phyloP scores from a whole-genome alignment of 257 asterid species.

The Striga asiatica region DNA sequence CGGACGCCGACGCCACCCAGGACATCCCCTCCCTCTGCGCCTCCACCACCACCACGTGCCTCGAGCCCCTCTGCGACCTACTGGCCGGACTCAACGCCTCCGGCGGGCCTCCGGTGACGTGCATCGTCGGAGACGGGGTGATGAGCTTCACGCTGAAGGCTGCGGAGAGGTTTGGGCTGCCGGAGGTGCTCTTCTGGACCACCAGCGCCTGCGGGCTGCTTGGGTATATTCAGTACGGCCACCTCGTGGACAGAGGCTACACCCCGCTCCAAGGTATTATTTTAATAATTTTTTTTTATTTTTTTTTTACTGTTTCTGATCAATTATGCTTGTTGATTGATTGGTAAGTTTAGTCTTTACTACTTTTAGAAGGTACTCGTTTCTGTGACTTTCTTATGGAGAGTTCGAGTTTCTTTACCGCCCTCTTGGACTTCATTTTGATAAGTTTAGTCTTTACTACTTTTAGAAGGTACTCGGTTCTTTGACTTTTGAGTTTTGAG shows the following conservation, averaged over 20 bases:
- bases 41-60: slow-evolving; percentile 21
- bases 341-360: too few species aligned
- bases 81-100: slow-evolving; percentile 16
- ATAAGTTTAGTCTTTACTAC: too few species aligned
- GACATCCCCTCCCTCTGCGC: slow-evolving; percentile 18
- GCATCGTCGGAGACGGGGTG: slow-evolving; percentile 32
- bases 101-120: slow-evolving; percentile 32
- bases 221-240: slow-evolving; percentile 27
- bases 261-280: slow-evolving; percentile 46
- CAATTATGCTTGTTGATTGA: too few species aligned
- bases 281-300: too few species aligned
- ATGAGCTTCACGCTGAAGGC: slow-evolving; percentile 32
- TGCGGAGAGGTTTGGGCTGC: slow-evolving; percentile 37
- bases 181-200: slow-evolving; percentile 39
- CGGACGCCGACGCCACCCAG: slow-evolving; percentile 19
- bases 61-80: slow-evolving; percentile 27
- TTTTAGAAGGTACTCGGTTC: too few species aligned
- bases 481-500: too few species aligned
- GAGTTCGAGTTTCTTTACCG: too few species aligned
- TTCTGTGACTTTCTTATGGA: too few species aligned
- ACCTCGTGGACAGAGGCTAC: slow-evolving; percentile 28
- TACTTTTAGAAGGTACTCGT: too few species aligned
- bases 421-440: too few species aligned
- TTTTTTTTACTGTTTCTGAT: too few species aligned
- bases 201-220: slow-evolving; percentile 39